Evolutionary conservation across 139 green algal genomes (phyloP), one percentile per base, ranked within the genome.

Genomic region (Auxenochlorella pyrenoidosa): DNA sequence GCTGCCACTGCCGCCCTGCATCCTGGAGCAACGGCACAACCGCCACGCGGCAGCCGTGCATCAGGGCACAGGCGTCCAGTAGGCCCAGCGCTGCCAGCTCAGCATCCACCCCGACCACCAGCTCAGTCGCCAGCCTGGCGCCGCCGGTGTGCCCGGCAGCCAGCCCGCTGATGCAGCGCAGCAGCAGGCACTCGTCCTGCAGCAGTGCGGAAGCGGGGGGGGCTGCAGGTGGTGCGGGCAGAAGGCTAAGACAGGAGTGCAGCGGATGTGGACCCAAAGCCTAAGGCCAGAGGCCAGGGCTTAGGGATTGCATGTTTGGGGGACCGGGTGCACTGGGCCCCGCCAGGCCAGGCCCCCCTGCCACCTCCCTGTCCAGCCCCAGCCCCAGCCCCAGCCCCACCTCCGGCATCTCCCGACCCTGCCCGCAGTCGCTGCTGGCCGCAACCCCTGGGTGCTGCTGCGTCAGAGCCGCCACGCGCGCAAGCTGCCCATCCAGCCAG

Each of bases 21-120:
- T 44, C 28, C 28, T 21, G 10, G 10, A 54, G 24, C 58, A 72
- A 22, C 58, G 22, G 5, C n/a, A 75, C 36, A 0, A 84, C 12
- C 10, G 22, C 54, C 24, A 84, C 28, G 36, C 79, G 21, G 79
- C 79, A 75, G 58, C 58, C 79, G 58, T 54, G 58, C 54, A 84
- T 38, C 36, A 75, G 36, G 19, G 79, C 26, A 30, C 19, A 18
- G 0, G 18, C 58, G 22, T 54, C 58, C 58, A 75, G 36, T 58
- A 59, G 16, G 30, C 30, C 32, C 26, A 32, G 12, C 15, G 44
- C 75, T 30, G 43, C n/a, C 75, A 76, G 34, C 70, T 76, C 70
- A 76, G 70, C 70, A 28, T 76, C 70, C 70, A 76, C 21, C n/a
- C 18, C 22, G 19, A 15, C 34, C 8, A 34, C 70, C 70, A 76